Percentiles rank a stretch among this genome's conserved stretches.
Conservation (phyloP, 1,284 basidiomycete genomes). For the Ceraceosorus bombacis region DNA sequence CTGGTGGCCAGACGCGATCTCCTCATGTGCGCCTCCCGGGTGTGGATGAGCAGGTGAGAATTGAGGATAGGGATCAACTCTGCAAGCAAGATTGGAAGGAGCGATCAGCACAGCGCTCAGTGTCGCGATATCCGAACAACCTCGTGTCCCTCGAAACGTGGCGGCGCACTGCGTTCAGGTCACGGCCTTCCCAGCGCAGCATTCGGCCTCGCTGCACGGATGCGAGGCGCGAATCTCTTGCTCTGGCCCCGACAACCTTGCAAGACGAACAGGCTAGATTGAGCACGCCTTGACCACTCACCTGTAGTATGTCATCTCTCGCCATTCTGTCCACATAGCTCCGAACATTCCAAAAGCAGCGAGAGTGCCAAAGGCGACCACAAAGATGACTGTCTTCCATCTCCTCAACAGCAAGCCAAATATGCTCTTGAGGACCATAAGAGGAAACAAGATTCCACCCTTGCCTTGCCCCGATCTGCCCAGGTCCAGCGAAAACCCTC, state of each 20-base stretch:
- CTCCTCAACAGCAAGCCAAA: constrained; percentile 30
- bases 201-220: too few relatives aligned
- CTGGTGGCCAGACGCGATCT: constrained; percentile 7
- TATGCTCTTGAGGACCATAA: constrained; percentile 26
- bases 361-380: constrained; percentile 31
- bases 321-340: constrained; percentile 46
- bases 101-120: too few relatives aligned
- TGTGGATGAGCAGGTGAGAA: too few relatives aligned
- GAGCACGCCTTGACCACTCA: constrained; percentile 5
- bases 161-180: too few relatives aligned
- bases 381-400: constrained; percentile 44
- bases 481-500: constrained; percentile 17
- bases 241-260: too few relatives aligned
- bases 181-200: too few relatives aligned
- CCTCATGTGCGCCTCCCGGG: too few relatives aligned
- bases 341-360: constrained; percentile 40
- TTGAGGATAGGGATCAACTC: too few relatives aligned
- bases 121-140: too few relatives aligned
- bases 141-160: too few relatives aligned
- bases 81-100: too few relatives aligned
- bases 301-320: constrained; percentile 47
- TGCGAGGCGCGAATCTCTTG: too few relatives aligned
- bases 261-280: not conserved
- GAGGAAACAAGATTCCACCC: constrained; percentile 35
- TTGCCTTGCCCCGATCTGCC: constrained; percentile 34